A percentile compares a stretch with the other conserved stretches of the same genome.
Conservation (phyloP, 345 rosid genomes). For the Mangifera indica region DNA sequence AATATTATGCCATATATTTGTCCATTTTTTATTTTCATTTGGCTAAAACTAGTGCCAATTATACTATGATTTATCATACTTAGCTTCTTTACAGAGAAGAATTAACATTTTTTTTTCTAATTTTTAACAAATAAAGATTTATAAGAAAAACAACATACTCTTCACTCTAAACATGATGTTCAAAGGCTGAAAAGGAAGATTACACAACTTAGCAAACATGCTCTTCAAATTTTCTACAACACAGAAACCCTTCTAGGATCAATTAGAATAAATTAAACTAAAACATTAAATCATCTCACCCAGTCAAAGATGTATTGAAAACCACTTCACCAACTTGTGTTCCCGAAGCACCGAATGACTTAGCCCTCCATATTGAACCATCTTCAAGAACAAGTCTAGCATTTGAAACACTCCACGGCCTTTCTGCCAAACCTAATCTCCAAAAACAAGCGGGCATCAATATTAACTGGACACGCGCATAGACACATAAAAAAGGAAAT, state of each 20-base stretch:
- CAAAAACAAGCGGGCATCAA: not conserved
- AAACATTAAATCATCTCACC: slow-evolving; percentile 37
- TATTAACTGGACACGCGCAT: not conserved
- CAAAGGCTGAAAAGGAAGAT: no score
- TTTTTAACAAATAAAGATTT: no score
- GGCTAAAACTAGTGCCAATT: not conserved
- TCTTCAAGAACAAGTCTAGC: slow-evolving; percentile 93
- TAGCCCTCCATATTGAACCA: slow-evolving; percentile 92
- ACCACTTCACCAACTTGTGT: slow-evolving; percentile 96
- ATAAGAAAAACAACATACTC: not conserved
- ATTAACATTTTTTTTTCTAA: not conserved
- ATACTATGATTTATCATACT: not conserved
- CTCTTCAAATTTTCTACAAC: no score
- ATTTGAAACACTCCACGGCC: slow-evolving; percentile 80
- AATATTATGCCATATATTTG: not conserved
- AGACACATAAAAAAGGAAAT: not conserved
- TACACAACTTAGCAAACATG: no score
- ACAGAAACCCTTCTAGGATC: no score
- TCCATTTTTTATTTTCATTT: not conserved
- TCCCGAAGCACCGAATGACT: slow-evolving; percentile 93
- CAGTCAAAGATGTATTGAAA: slow-evolving; percentile 92
- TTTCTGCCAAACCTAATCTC: slow-evolving; percentile 50
- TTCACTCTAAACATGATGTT: not conserved
- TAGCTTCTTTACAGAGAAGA: not conserved
- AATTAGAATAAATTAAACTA: not conserved